These are phyloP conservation scores for Chenopodium album DNA, from an alignment of 148 eudicot genomes.

Conservation along the genomic window DNA sequence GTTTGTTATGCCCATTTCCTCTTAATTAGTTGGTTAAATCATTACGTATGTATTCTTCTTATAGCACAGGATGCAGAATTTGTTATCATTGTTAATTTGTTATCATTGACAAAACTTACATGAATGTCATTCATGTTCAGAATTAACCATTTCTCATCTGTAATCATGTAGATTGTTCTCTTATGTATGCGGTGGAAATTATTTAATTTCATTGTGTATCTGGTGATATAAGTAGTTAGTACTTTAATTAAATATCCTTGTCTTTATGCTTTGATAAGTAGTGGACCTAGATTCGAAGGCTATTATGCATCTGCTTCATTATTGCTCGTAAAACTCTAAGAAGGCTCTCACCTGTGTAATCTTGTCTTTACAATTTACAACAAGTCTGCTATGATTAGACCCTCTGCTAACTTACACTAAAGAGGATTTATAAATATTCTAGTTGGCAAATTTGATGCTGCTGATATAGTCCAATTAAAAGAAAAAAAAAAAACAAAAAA, in stretches of 20 bases:
- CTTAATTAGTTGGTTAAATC: neutral
- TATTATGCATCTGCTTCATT: too few species aligned
- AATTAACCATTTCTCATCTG: neutral
- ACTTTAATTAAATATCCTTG: neutral
- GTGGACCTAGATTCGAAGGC: too few species aligned
- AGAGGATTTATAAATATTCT: too few species aligned
- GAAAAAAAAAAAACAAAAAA: too few species aligned
- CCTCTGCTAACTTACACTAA: too few species aligned
- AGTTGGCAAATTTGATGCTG: too few species aligned
- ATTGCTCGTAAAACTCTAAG: too few species aligned
- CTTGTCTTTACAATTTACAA: neutral
- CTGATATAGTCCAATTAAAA: too few species aligned
- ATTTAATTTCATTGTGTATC: neutral
- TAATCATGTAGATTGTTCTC: neutral
- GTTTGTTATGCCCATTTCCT: slow-evolving; percentile 3
- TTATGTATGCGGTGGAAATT: neutral
- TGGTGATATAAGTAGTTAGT: neutral
- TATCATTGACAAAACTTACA: neutral
- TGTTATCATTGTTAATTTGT: neutral
- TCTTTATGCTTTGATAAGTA: too few species aligned
- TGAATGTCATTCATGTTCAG: neutral
- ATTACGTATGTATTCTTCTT: neutral
- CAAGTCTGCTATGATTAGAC: too few species aligned
- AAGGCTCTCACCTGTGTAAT: neutral
- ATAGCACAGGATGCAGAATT: neutral